Evolutionary conservation across 805 yeast species (phyloP), one percentile per base, ranked within the genome.

Genomic region (Blastobotrys chiropterorum): DNA sequence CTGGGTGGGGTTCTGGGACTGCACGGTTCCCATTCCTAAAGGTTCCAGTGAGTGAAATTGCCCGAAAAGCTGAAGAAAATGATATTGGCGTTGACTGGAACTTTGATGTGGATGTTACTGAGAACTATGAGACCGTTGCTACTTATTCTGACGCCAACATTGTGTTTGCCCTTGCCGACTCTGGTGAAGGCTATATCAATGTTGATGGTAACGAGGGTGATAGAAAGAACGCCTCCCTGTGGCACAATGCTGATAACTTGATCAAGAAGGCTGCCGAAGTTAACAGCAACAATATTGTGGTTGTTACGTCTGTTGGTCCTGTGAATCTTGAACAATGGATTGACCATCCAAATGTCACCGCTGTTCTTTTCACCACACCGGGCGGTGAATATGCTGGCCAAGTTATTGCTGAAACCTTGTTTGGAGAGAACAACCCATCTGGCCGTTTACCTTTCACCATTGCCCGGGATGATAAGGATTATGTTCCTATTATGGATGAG

Each of bases 161-260:
- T 16, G 81, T 81, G 0, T 72, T 81, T 55, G 84, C 77, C 1
- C 70, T 72, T 47, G 74, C 84, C 1, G 65, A 68, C 55, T 74
- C 85, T 7, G 85, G 85, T 21, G 86, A 82, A 63, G 83, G 84
- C 0, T 78, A 73, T 56, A 69, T 78, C 41, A 74, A 71, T 53
- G 81, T 80, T 31, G 85, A 81, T 59, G 78, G 75, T 15, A 81
- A 81, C 59, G 83, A 83, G 0, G 85, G 85, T 13, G 86, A 81
- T 61, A 62, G 84, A 49, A 74, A 73, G 58, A 79, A 80, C 62
- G 63, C 71, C 8, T 70, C 79, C 1, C 66, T 77, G 48, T 78
- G 83, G 86, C 77, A 77, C 55, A 76, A 76, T 57, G 83, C 80
- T 1, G 85, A 82, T 57, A 74, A 72, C 38, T 66, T 80, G 51